phyloP scores from a whole-genome alignment of 768 basidiomycete species.

The Rhodosporidiobolus odoratus region DNA sequence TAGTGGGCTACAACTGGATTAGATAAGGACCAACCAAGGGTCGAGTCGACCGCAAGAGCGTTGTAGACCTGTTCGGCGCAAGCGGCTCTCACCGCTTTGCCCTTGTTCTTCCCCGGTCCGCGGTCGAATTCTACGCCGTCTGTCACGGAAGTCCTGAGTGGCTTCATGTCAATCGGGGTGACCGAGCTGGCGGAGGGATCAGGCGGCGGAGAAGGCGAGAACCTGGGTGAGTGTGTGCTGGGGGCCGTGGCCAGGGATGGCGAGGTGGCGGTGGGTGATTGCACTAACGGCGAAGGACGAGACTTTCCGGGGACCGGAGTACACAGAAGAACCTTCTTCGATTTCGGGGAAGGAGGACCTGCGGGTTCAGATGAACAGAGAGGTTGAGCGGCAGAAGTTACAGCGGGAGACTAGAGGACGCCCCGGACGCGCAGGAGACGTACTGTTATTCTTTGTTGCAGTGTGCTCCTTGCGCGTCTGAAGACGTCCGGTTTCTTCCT shows the following conservation, averaged over 20 bases:
- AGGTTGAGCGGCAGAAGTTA: slow-evolving; percentile 43
- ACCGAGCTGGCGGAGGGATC: not conserved
- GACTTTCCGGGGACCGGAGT: too few species aligned
- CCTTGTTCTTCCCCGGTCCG: not conserved
- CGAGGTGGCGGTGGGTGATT: too few species aligned
- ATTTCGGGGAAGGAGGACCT: too few species aligned
- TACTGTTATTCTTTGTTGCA: not conserved
- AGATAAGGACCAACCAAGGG: too few species aligned
- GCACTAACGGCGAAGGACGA: too few species aligned
- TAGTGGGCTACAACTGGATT: too few species aligned
- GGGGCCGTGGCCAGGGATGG: too few species aligned
- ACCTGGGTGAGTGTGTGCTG: too few species aligned
- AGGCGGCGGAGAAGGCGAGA: slow-evolving; percentile 16
- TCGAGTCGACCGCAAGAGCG: too few species aligned
- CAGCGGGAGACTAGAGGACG: not conserved
- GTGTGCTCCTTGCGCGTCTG: slow-evolving; percentile 1
- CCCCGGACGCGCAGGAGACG: not conserved
- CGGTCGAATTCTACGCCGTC: slow-evolving; percentile 1
- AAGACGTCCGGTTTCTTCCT: slow-evolving; percentile 66
- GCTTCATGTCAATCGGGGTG: not conserved
- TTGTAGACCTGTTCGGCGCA: too few species aligned
- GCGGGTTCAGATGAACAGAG: slow-evolving; percentile 43
- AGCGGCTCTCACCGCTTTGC: not conserved
- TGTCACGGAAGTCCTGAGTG: not conserved
- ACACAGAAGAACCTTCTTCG: too few species aligned